Evolutionary conservation across 2,329 filamentous ascomycete genomes (phyloP).

Genomic region (Fusarium abutilonis): DNA sequence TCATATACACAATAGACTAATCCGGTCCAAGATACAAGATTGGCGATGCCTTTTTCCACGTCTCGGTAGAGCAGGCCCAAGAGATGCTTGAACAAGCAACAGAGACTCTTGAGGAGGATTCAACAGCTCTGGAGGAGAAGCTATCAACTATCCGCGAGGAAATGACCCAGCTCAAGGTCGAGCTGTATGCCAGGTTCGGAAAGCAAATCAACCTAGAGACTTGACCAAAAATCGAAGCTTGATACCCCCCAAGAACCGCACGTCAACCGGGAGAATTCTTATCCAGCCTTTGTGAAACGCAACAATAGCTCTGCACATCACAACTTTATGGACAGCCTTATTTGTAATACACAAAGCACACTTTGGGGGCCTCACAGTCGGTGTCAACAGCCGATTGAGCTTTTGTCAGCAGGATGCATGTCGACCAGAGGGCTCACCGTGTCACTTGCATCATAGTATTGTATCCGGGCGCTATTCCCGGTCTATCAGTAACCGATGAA

Average conservation of each 20-base stretch:
- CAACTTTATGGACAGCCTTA: slow-evolving; percentile 13
- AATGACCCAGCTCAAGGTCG: slow-evolving; percentile 89
- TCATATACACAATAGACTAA: slow-evolving; percentile 14
- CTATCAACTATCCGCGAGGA: slow-evolving; percentile 80
- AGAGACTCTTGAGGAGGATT: slow-evolving; percentile 78
- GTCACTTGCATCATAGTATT: slow-evolving; percentile 8
- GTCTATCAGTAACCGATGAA: slow-evolving; percentile 17
- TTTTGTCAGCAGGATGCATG: slow-evolving; percentile 9
- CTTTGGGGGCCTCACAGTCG: slow-evolving; percentile 27
- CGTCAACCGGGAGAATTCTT: slow-evolving; percentile 38
- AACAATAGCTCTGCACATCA: slow-evolving; percentile 28
- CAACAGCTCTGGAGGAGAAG: slow-evolving; percentile 79
- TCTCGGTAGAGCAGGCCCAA: slow-evolving; percentile 86
- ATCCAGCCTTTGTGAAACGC: slow-evolving; percentile 22
- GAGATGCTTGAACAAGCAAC: slow-evolving; percentile 80
- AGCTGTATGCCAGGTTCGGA: slow-evolving; percentile 93
- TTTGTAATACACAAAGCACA: slow-evolving; percentile 17
- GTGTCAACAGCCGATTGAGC: slow-evolving; percentile 22
- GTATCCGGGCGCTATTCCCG: slow-evolving; percentile 26
- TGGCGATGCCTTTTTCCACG: slow-evolving; percentile 91
- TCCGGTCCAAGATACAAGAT: slow-evolving; percentile 81
- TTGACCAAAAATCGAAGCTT: slow-evolving; percentile 55
- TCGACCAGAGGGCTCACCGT: slow-evolving; percentile 12
- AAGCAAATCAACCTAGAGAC: slow-evolving; percentile 97
- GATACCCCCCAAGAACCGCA: slow-evolving; percentile 27